Base-by-base conservation (phyloP, 176 grass and related monocot species). In the Microstegium vimineum region DNA sequence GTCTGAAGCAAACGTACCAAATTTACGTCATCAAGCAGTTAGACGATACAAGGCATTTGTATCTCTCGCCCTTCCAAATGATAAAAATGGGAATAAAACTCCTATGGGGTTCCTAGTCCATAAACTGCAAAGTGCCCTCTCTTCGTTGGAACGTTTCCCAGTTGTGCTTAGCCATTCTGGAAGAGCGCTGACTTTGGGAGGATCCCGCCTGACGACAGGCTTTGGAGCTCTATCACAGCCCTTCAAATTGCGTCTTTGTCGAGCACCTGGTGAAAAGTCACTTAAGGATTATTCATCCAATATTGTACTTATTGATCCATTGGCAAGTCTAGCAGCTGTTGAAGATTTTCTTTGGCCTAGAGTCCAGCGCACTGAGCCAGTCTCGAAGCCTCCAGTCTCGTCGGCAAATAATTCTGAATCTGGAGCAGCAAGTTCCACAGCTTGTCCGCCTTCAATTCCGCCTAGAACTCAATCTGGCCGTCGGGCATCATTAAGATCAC, bases 291-390 rank as follows among this genome's bases (percentile, higher is more conserved):
- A 94, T 90, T 94, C 94, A 47, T 94, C 94, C 54, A 97, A 97
- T 86, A 80, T 97, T 82, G 91, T 97, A 30, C 90, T 97, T 72
- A 97, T 97, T 36, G 91, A 97, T 61, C 91, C 94, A 18, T 49
- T 97, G 8, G 91, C 94, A 71, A 97, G 87, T 83, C 85, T 97
- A 40, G 89, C 87, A 69, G 85, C 89, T 10, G 94, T 97, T 60
- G 94, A 97, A 83, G 91, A 97, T 27, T 97, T 97, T 63, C 87
- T 97, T 78, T 97, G 94, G 94, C 91, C 91, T 52, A 86, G 89
- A 86, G 77, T 94, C 69, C 89, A 94, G 82, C 87, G 91, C 22
- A 87, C 67, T 30, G 94, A 97, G 35, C 73, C 91, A 17, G 30
- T 69, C 10, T 92, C 85, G 12, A 88, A 94, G 69, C 80, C 91